Base-by-base conservation (phyloP, 2,329 filamentous ascomycete genomes). In the Fusarium xyrophilum region DNA sequence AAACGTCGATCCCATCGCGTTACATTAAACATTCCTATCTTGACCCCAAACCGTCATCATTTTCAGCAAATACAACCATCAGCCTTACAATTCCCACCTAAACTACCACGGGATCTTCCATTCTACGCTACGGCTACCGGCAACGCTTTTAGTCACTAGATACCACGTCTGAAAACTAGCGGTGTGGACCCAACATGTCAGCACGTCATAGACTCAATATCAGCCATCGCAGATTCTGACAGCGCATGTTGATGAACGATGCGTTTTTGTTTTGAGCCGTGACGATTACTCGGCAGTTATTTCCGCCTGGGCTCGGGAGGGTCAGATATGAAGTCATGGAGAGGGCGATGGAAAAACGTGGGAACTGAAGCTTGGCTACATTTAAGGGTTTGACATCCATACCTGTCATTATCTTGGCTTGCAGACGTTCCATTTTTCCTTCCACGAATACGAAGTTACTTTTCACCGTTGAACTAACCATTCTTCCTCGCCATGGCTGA, bases 261-360 rank as follows among this genome's bases (percentile, higher is more conserved):
- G 13, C 13, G 32, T 10, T 25, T 25, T 48, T 11, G 3, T 4
- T 17, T 10, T 2, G 3, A 2, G 11, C 21, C 7, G 65, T 64
- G 62, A 65, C 60, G 55, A 48, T 21, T 60, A 61, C 56, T 60
- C 62, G 60, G 62, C 60, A 65, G 11, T 15, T 43, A 21, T 39
- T 60, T 38, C 60, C 62, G 54, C 39, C 1, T 15, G 4, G 1
- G 9, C 2, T 39, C 47, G 46, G 40, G 14, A 54, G 23, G 10
- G 1, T 32, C 53, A 51, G 28, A 28, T 42, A 60, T 65, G 60
- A 65, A 60, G 54, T 65, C 53, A 65, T 65, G 23, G n/a, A 38
- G 17, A 19, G 9, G 11, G 23, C 13, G 2, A 4, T 36, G 19
- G 33, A 42, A 30, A 30, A 51, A 21, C 25, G 21, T 17, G 28